A percentile compares a stretch with the other conserved stretches of the same genome.
phyloP scores from a whole-genome alignment of 768 basidiomycete genomes.

The Hypsizygus marmoreus region DNA sequence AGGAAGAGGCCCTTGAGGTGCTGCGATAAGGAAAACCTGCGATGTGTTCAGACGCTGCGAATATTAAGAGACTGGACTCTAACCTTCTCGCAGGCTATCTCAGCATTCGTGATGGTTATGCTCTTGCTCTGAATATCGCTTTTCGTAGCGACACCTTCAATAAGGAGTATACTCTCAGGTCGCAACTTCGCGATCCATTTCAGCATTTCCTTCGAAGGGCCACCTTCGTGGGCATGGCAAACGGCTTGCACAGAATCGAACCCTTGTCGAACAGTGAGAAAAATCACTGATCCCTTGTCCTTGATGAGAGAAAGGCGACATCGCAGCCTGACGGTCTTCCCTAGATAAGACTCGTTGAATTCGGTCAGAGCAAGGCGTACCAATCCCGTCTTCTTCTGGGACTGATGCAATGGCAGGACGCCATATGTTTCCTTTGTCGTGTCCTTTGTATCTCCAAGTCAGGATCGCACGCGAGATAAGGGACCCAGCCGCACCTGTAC shows the following conservation, averaged over 20 bases:
- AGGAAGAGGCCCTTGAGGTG: conserved; percentile 74
- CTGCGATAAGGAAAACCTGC: conserved; percentile 81
- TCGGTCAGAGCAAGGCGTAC: too few relatives aligned
- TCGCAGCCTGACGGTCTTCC: conserved; percentile 83
- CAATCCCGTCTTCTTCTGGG: too few relatives aligned
- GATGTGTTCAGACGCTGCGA: conserved; percentile 2
- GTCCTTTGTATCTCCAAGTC: too few relatives aligned
- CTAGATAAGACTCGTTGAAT: conserved; percentile 58
- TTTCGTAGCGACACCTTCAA: conserved; percentile 81
- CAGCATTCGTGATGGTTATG: conserved; percentile 83
- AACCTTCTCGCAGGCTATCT: conserved; percentile 84
- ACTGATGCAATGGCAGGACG: conserved; percentile 86
- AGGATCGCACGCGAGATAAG: too few relatives aligned
- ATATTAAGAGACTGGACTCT: conserved; percentile 17
- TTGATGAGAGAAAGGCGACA: conserved; percentile 91
- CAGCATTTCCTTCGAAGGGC: conserved; percentile 95
- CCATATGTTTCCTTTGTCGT: too few relatives aligned
- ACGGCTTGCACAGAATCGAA: conserved; percentile 87
- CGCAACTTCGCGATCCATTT: conserved; percentile 83
- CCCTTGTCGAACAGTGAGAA: conserved; percentile 88
- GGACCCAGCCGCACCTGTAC: too few relatives aligned
- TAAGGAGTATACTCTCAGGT: conserved; percentile 88
- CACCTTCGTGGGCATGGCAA: conserved; percentile 66
- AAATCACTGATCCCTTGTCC: conserved; percentile 95
- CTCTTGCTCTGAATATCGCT: conserved; percentile 86